Conservation (phyloP, 371 early-diverging fungal species). For the Mortierella sp. region DNA sequence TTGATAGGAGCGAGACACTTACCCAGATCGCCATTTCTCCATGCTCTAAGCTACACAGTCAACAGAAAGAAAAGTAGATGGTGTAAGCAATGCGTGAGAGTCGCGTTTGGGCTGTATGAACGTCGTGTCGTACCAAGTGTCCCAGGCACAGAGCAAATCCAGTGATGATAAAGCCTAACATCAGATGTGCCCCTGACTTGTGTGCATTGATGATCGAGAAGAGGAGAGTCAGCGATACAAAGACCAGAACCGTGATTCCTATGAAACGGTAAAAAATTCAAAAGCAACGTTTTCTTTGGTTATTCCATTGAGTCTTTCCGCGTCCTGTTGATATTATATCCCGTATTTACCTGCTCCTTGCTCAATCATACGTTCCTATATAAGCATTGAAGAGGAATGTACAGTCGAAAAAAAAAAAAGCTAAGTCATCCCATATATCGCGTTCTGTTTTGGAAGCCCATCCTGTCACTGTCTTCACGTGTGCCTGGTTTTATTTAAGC, state of each 20-base stretch:
- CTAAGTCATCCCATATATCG: too few species aligned
- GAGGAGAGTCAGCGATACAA: conserved; percentile 42
- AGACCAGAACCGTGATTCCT: conserved; percentile 41
- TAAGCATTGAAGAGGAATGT: not conserved
- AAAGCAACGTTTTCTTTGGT: not conserved
- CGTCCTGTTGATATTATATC: too few species aligned
- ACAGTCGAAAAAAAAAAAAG: too few species aligned
- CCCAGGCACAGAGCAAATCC: conserved; percentile 52
- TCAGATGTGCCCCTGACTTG: conserved; percentile 53
- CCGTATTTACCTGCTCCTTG: conserved; percentile 54
- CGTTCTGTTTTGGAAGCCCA: not conserved
- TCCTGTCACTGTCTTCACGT: conserved; percentile 14
- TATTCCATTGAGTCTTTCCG: too few species aligned
- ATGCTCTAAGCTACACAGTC: conserved; percentile 45
- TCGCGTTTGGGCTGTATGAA: not conserved
- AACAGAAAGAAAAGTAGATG: too few species aligned
- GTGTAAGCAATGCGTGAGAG: not conserved
- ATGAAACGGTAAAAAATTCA: too few species aligned
- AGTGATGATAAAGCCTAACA: conserved; percentile 50
- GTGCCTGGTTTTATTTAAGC: conserved; percentile 2
- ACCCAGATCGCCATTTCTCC: conserved; percentile 54
- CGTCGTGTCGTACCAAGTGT: conserved; percentile 31
- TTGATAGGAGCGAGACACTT: conserved; percentile 1
- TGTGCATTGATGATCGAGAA: conserved; percentile 54
- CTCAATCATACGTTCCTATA: conserved; percentile 48